Conservation (phyloP, 768 basidiomycete genomes). For the Leccinum subgranulosum region DNA sequence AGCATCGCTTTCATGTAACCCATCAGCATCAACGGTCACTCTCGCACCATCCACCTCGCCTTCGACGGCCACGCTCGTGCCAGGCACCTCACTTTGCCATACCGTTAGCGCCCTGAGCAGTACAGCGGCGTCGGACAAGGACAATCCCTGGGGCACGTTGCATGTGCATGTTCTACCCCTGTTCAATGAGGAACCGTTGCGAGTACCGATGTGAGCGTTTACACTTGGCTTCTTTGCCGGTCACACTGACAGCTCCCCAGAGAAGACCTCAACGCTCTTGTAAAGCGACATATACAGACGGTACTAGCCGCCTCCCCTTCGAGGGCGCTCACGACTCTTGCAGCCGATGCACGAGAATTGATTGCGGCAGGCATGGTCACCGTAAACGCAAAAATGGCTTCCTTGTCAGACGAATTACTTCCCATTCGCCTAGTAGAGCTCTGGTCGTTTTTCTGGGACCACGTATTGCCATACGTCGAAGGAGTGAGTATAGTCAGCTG, state of each 20-base stretch:
- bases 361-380: conserved; percentile 90
- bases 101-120: conserved; percentile 18
- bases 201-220: conserved; percentile 69
- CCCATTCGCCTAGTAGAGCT: conserved; percentile 77
- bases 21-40: conserved; percentile 48
- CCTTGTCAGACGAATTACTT: conserved; percentile 75
- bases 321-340: conserved; percentile 69
- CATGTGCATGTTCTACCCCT: conserved; percentile 87
- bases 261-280: conserved; percentile 85
- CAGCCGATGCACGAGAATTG: conserved; percentile 77
- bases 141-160: conserved; percentile 76
- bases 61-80: conserved; percentile 30
- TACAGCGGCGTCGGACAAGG: conserved; percentile 41
- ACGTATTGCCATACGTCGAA: conserved; percentile 83
- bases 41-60: conserved; percentile 37
- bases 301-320: conserved; percentile 72
- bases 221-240: neutral
- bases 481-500: conserved; percentile 51
- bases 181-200: conserved; percentile 87
- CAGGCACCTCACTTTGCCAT: conserved; percentile 35
- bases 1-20: conserved; percentile 37
- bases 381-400: conserved; percentile 77
- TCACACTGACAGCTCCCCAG: conserved; percentile 36
- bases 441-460: conserved; percentile 94
- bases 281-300: conserved; percentile 72